Conservation (phyloP, 768 basidiomycete species). For the Suillus luteus region DNA sequence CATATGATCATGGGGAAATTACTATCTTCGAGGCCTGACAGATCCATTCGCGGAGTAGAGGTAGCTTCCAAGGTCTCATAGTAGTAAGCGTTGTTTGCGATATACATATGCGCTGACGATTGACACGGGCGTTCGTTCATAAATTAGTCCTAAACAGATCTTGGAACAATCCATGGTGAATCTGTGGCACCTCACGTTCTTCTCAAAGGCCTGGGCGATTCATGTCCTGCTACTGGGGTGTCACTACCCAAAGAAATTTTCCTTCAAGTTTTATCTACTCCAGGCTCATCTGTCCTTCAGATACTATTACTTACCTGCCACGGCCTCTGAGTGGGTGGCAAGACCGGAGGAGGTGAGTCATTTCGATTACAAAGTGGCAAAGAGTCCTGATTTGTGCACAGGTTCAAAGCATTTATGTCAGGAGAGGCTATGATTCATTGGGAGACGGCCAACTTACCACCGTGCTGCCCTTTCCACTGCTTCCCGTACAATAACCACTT, state of each 20-base stretch:
- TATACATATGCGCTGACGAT: neutral
- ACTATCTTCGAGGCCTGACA: neutral
- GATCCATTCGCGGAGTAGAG: neutral
- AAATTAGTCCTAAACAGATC: neutral
- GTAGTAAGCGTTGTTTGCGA: neutral
- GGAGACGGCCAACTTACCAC: neutral
- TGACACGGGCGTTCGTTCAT: neutral
- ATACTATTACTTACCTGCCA: too few relatives aligned
- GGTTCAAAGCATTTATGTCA: neutral
- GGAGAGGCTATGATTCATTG: neutral
- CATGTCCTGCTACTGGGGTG: too few relatives aligned
- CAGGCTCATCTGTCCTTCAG: too few relatives aligned
- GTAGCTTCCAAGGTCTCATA: neutral
- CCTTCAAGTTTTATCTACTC: too few relatives aligned
- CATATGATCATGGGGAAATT: neutral
- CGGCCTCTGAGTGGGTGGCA: too few relatives aligned
- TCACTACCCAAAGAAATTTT: too few relatives aligned
- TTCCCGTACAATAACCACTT: neutral
- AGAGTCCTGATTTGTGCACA: neutral
- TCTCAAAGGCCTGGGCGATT: neutral
- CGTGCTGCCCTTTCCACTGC: neutral
- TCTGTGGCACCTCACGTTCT: neutral
- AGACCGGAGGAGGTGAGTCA: too few relatives aligned
- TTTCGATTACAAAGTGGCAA: too few relatives aligned
- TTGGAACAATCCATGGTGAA: neutral